Conservation (phyloP, 177 flowering plant genomes). For the Vitis hybrid region DNA sequence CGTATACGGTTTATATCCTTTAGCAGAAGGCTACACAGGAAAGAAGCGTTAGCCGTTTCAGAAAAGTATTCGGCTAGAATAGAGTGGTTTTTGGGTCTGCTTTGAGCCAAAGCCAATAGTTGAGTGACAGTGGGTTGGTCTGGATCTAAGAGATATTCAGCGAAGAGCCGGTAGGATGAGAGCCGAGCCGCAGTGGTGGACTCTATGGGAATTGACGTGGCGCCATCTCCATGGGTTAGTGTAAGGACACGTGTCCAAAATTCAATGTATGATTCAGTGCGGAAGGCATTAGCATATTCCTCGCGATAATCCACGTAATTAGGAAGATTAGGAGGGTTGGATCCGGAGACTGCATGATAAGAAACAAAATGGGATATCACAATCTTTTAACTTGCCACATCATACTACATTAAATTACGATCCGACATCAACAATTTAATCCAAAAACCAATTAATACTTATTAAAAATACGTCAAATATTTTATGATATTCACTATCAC, state of each 20-base stretch:
- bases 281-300: slow-evolving; percentile 76
- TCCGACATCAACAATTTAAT: no score
- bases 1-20: slow-evolving; percentile 51
- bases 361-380: not conserved
- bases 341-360: not conserved
- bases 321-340: not conserved
- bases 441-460: no score
- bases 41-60: slow-evolving; percentile 59
- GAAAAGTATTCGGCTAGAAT: slow-evolving; percentile 57
- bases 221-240: slow-evolving; percentile 21
- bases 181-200: slow-evolving; percentile 61
- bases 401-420: no score
- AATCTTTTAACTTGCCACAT: no score
- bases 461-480: no score
- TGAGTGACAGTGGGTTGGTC: slow-evolving; percentile 52
- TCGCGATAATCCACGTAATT: slow-evolving; percentile 43
- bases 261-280: slow-evolving; percentile 67
- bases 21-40: slow-evolving; percentile 46
- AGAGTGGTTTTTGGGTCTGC: slow-evolving; percentile 24
- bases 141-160: slow-evolving; percentile 70
- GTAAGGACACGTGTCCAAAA: slow-evolving; percentile 68
- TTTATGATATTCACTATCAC: rapidly evolving
- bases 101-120: slow-evolving; percentile 23
- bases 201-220: slow-evolving; percentile 25
- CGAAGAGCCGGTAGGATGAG: slow-evolving; percentile 65